phyloP scores from a whole-genome alignment of 1,284 basidiomycete species.

The Vanrija pseudolonga region DNA sequence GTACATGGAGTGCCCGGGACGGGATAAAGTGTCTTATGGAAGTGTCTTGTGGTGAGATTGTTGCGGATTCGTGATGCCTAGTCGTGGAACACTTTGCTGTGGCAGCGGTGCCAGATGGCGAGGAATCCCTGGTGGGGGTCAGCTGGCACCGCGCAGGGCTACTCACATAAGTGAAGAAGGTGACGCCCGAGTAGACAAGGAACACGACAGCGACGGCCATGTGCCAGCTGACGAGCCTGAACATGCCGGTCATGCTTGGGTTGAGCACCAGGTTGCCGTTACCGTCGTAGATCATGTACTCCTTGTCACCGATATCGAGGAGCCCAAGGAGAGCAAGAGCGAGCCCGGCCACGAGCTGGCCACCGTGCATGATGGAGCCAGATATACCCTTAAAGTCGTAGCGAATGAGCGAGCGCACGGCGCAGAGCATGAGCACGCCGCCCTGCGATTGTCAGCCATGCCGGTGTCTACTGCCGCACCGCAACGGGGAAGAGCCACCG shows the following conservation, averaged over 20 bases:
- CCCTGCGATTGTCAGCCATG: too few species aligned
- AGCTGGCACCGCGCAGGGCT: not conserved
- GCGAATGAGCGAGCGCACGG: constrained; percentile 23
- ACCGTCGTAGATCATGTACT: not conserved
- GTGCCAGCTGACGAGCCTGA: not conserved
- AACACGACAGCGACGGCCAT: not conserved
- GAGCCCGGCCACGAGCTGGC: constrained; percentile 15
- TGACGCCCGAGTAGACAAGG: not conserved
- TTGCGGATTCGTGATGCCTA: too few species aligned
- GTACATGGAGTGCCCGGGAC: too few species aligned
- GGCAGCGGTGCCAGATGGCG: too few species aligned
- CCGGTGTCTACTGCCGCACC: too few species aligned
- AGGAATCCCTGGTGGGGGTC: too few species aligned
- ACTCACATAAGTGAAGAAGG: not conserved
- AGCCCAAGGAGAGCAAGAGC: constrained; percentile 19
- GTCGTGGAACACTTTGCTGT: too few species aligned
- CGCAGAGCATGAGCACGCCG: constrained; percentile 18
- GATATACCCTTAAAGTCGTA: constrained; percentile 6
- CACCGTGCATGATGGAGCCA: constrained; percentile 17
- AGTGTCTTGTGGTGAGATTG: too few species aligned
- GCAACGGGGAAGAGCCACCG: too few species aligned
- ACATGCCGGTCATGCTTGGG: not conserved
- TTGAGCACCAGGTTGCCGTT: too few species aligned
- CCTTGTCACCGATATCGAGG: constrained; percentile 17
- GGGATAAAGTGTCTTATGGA: too few species aligned